phyloP scores from a whole-genome alignment of 2,329 filamentous ascomycete species.

The Curvularia eragrostidis region DNA sequence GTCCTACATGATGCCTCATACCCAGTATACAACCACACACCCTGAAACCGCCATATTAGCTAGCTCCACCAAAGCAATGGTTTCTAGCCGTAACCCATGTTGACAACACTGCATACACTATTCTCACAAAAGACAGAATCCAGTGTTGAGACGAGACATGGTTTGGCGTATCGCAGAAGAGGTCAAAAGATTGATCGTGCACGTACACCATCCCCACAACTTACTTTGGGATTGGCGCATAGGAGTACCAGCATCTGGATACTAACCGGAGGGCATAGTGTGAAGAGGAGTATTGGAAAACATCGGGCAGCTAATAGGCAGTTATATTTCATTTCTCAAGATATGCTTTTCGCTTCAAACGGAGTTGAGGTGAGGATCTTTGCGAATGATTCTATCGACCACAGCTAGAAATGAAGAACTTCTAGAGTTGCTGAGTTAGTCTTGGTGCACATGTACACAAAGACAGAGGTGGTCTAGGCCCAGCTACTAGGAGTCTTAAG shows the following conservation, averaged over 20 bases:
- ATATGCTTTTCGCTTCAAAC: not conserved
- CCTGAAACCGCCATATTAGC: not conserved
- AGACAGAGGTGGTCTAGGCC: not conserved
- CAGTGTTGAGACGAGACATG: not conserved
- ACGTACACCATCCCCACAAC: not conserved
- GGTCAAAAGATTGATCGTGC: not conserved
- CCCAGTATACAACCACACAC: not conserved
- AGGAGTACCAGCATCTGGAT: too few species aligned
- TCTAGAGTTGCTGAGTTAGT: not conserved
- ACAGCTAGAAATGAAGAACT: not conserved
- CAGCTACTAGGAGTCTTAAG: not conserved
- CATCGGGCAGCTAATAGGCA: too few species aligned
- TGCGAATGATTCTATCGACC: not conserved
- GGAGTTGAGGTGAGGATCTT: not conserved
- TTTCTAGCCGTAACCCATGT: too few species aligned
- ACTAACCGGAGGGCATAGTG: too few species aligned
- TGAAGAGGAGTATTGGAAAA: not conserved
- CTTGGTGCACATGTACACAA: not conserved
- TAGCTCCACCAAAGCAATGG: too few species aligned
- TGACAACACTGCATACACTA: not conserved
- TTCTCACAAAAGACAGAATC: not conserved
- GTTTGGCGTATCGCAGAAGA: not conserved
- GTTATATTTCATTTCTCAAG: not conserved
- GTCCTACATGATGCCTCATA: not conserved
- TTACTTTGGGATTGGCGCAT: not conserved